phyloP scores from a whole-genome alignment of 148 eudicot species.

The Rhododendron ovatum region DNA sequence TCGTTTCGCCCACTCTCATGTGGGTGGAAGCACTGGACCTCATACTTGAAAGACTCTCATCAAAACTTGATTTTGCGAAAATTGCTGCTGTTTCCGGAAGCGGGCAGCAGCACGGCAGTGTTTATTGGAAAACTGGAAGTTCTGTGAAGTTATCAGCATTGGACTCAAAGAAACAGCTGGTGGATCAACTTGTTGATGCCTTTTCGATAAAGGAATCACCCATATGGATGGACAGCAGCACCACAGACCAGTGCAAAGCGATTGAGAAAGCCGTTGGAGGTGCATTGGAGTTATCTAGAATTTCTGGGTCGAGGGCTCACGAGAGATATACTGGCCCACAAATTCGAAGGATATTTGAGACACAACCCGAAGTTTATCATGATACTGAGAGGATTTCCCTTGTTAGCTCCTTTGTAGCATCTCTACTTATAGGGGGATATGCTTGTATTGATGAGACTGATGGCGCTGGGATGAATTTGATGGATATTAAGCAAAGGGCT shows the following conservation, averaged over 20 bases:
- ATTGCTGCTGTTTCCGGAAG: constrained; percentile 83
- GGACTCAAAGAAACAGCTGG: constrained; percentile 53
- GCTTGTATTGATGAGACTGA: constrained; percentile 91
- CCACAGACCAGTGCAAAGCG: constrained; percentile 82
- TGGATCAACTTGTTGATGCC: constrained; percentile 60
- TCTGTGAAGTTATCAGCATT: constrained; percentile 43
- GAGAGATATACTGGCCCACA: constrained; percentile 86
- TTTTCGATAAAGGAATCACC: constrained; percentile 76
- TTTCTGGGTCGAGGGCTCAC: constrained; percentile 82
- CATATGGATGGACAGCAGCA: constrained; percentile 95
- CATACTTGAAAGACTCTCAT: constrained; percentile 51
- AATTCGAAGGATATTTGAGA: constrained; percentile 70
- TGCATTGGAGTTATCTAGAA: constrained; percentile 60
- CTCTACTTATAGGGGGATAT: constrained; percentile 67
- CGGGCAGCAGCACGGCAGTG: constrained; percentile 95
- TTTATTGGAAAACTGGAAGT: constrained; percentile 80
- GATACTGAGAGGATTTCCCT: constrained; percentile 84
- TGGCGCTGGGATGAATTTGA: constrained; percentile 95
- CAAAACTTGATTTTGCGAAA: constrained; percentile 57
- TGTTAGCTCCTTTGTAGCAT: constrained; percentile 86
- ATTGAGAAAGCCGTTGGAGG: constrained; percentile 91
- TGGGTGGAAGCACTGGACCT: constrained; percentile 91
- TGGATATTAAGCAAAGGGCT: constrained; percentile 69
- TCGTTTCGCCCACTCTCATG: constrained; percentile 85
- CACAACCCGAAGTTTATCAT: constrained; percentile 53